Percentiles rank a stretch among this genome's conserved stretches.
These are phyloP conservation scores for Boletus eberwhitei DNA, from an alignment of 768 basidiomycete genomes.

Conservation along the genomic window DNA sequence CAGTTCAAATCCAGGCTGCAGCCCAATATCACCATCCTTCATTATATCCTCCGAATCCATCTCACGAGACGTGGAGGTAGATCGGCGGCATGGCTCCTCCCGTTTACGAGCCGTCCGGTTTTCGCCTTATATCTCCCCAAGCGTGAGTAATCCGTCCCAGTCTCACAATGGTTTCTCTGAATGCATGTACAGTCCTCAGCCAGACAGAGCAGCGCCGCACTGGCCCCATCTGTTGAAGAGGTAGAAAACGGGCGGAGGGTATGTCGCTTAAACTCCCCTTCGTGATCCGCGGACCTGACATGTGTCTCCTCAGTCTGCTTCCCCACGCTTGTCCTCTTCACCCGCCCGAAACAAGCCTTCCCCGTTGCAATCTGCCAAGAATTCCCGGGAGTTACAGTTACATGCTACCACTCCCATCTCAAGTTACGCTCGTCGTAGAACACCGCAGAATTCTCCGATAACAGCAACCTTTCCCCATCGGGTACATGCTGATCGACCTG, in stretches of 20 bases:
- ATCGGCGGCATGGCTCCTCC: slow-evolving; percentile 27
- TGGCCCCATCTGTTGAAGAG: slow-evolving; percentile 21
- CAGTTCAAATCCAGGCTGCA: slow-evolving; percentile 32
- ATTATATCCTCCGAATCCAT: slow-evolving; percentile 29
- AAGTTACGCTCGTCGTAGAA: slow-evolving; percentile 74
- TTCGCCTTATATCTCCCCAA: slow-evolving; percentile 31
- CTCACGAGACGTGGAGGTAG: slow-evolving; percentile 27
- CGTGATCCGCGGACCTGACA: slow-evolving; percentile 33
- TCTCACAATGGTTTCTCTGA: background rate
- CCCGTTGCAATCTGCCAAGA: slow-evolving; percentile 45
- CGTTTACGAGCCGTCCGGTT: slow-evolving; percentile 29
- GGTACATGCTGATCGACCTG: slow-evolving; percentile 28
- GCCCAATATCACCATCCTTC: slow-evolving; percentile 36
- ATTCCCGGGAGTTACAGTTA: slow-evolving; percentile 53
- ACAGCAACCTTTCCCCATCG: slow-evolving; percentile 57
- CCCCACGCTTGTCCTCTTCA: slow-evolving; percentile 40
- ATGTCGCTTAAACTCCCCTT: slow-evolving; percentile 31
- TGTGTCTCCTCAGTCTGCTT: slow-evolving; percentile 26
- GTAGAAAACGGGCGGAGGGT: slow-evolving; percentile 28
- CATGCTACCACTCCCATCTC: slow-evolving; percentile 75
- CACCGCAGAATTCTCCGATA: slow-evolving; percentile 69
- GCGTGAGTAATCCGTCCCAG: slow-evolving; percentile 13
- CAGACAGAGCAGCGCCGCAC: slow-evolving; percentile 45
- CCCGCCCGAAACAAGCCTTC: slow-evolving; percentile 43
- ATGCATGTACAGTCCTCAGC: slow-evolving; percentile 33